Evolutionary conservation across 176 grass and related monocot species (phyloP), one percentile per base, ranked within the genome.

Genomic region (Ananas comosus): DNA sequence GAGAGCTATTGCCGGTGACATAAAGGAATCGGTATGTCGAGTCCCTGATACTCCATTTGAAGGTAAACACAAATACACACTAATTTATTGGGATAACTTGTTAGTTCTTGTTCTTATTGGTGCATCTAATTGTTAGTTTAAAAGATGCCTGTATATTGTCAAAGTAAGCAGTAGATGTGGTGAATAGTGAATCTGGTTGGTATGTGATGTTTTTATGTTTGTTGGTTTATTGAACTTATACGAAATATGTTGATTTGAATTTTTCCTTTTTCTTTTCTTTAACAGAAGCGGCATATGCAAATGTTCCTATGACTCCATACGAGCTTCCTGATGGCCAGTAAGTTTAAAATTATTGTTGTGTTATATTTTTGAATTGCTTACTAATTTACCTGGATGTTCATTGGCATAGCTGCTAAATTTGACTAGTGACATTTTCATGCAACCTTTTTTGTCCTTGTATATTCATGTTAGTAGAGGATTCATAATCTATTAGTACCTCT

Each of bases 311-410:
- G 47, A 93, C 94, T 88, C 80, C 95, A 51, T 99, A 99, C 42
- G 95, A 99, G 85, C 95, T 99, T 86, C 95, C 95, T 51, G 95
- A 99, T 74, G 95, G 95, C 65, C 95, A 91, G 95, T 99, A 94
- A 93, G 95, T 88, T 88, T 5, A 54, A 29, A 49, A 58, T 4
- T 27, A 53, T 56, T n/a, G 68, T 67, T 49, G 52, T 50, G 53
- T 70, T 70, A 50, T 69, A 72, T 76, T 65, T 13, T 73, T 18
- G 56, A 61, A 61, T 7, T 61, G n/a, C 56, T 61, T 61, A 3
- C 16, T 18, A 61, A 61, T 19, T 61, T 61, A 59, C 17, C 56
- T 61, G 7, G 7, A 22, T 61, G 56, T 61, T 19, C 16, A 10
- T 63, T 16, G 51, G 51, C 54, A n/a, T 50, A 69, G 48, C 67